Evolutionary conservation across 345 rosid genomes (phyloP), one percentile per base, ranked within the genome.

Genomic region (Turritis glabra): DNA sequence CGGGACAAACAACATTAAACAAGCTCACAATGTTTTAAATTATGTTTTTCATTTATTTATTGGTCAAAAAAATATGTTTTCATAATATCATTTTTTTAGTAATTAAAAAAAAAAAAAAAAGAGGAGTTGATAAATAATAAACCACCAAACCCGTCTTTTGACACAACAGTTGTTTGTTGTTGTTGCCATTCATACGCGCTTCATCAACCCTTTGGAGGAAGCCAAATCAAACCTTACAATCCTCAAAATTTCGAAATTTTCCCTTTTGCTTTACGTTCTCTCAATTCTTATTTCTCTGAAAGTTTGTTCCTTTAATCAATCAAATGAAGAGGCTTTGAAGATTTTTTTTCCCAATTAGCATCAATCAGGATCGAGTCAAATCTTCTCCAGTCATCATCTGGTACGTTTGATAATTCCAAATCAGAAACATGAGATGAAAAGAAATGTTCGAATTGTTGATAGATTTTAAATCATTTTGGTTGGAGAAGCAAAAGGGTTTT

Each of bases 141-240:
- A 51, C 61, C 74, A 75, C 79, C 79, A 75, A 75, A 67, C 79
- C 69, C 55, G n/a, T 58, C 52, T 51, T 59, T 58, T 29, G 62
- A n/a, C 33, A 40, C 22, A 25, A 40, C 35, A 7, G 50, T 22
- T 41, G 48, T 38, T 65, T 30, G 44, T 38, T 40, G 44, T 44
- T 44, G 57, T 65, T 47, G 66, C 66, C 78, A 74, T 74, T 73
- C 33, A 50, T 19, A 66, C 59, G 71, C 60, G n/a, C 23, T 35
- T 67, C 60, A 33, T 74, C 51, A 66, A 47, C 72, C 72, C 65
- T 74, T 55, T 35, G 59, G 7, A 54, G 44, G 26, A 74, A 37
- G 15, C 65, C 50, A 64, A 64, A 73, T 6, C 41, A 64, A 64
- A 21, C 67, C 67, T 71, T 56, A 8, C 27, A 75, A 48, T 26